Percentiles rank a stretch among this genome's conserved stretches.
Evolutionary conservation across 1,139 yeast species (phyloP).

Genomic region (Lodderomyces parapsilosis): DNA sequence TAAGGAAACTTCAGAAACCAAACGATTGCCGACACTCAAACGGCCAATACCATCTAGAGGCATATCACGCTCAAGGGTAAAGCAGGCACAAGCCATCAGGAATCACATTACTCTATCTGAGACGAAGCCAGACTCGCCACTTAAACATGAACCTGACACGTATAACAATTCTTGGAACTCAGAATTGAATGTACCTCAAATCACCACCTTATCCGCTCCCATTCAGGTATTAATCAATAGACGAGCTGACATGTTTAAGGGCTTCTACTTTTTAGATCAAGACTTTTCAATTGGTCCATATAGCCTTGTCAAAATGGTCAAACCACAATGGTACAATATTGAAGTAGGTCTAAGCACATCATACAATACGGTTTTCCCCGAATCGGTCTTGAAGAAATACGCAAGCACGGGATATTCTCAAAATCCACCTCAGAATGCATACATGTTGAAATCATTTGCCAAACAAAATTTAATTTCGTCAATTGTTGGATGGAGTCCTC

Average conservation of each 20-base stretch:
- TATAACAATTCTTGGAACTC: no score
- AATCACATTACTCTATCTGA: no score
- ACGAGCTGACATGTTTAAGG: neutral
- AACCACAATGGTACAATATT: neutral
- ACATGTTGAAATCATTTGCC: neutral
- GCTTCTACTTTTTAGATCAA: neutral
- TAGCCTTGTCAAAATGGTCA: neutral
- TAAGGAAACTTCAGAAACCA: neutral
- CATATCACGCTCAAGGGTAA: no score
- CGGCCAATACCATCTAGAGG: no score
- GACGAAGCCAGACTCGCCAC: no score
- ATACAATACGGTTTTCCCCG: neutral
- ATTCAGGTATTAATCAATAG: neutral
- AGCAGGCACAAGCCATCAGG: no score
- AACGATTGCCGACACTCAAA: neutral
- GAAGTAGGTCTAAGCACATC: conserved; percentile 1
- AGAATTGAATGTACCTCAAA: no score
- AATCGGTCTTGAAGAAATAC: neutral
- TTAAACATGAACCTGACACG: no score
- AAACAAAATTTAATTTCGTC: neutral
- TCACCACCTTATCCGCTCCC: neutral
- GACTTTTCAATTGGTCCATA: neutral
- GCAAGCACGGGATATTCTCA: neutral
- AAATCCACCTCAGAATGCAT: neutral
- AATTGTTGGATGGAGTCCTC: conserved; percentile 1